Conservation (phyloP, 2,329 filamentous ascomycete genomes). For the Fusarium bulbicola region DNA sequence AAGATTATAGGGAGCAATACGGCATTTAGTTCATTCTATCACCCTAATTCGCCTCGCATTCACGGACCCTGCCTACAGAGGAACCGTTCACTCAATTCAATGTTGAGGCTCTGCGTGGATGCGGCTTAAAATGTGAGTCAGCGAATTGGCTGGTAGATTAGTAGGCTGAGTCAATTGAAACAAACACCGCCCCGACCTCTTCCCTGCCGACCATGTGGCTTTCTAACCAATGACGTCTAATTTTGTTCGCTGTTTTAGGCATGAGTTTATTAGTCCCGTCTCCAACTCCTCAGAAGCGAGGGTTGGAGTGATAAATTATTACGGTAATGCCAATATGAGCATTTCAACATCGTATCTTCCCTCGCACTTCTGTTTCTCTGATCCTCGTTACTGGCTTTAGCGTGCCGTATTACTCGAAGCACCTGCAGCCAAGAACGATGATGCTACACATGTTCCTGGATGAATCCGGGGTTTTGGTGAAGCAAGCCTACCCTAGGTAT, state of each 20-base stretch:
- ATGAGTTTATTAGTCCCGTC: background rate
- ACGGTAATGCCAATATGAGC: background rate
- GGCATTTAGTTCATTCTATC: background rate
- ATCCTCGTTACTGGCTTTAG: background rate
- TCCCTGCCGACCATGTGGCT: background rate
- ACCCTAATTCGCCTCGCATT: background rate
- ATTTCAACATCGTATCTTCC: background rate
- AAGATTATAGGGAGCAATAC: background rate
- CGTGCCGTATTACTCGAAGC: background rate
- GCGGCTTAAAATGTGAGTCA: background rate
- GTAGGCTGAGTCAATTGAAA: background rate
- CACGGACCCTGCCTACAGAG: background rate
- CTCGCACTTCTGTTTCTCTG: background rate
- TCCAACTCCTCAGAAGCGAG: background rate
- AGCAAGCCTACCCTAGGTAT: background rate
- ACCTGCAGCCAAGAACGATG: background rate
- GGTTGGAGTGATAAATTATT: background rate
- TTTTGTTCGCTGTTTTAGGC: background rate
- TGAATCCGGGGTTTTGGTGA: background rate
- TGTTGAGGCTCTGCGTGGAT: background rate
- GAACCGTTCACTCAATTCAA: background rate
- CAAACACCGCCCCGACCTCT: background rate
- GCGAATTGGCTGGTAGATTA: background rate
- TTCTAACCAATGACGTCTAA: background rate
- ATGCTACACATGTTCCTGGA: background rate